phyloP scores from a whole-genome alignment of 148 eudicot genomes.

The Persicaria tinctoria region DNA sequence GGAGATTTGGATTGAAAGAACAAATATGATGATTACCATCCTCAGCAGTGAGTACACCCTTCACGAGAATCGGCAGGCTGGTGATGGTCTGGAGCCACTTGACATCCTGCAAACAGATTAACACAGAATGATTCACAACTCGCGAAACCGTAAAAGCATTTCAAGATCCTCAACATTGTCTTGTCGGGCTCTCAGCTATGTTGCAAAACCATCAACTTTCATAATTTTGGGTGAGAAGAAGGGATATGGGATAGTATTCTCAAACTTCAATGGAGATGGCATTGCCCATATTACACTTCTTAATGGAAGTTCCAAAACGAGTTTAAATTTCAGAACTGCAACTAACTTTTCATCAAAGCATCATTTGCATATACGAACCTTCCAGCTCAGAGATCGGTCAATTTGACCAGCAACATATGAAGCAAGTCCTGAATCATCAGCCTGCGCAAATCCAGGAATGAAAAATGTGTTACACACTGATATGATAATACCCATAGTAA shows the following conservation, averaged over 20 bases:
- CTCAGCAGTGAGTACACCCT: conserved; percentile 92
- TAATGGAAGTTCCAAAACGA: background rate
- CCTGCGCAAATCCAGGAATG: conserved; percentile 22
- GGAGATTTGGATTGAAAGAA: background rate
- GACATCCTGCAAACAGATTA: conserved; percentile 47
- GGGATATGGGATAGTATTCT: background rate
- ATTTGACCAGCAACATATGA: conserved; percentile 57
- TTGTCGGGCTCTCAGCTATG: background rate
- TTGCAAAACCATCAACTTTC: background rate
- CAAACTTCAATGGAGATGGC: background rate
- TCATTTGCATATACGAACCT: conserved; percentile 28
- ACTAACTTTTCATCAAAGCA: background rate
- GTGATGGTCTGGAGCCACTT: conserved; percentile 95
- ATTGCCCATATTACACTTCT: background rate
- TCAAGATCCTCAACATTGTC: background rate
- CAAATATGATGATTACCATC: conserved; percentile 45
- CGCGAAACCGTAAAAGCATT: background rate
- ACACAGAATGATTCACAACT: background rate
- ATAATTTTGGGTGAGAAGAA: background rate
- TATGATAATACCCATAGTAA: background rate
- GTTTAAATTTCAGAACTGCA: background rate
- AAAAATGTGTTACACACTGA: background rate
- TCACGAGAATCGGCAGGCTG: conserved; percentile 70
- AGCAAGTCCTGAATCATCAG: conserved; percentile 78
- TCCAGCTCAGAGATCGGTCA: conserved; percentile 77